Base-by-base conservation (phyloP, 2,329 filamentous ascomycete species). In the Trichophyton benhamiae region DNA sequence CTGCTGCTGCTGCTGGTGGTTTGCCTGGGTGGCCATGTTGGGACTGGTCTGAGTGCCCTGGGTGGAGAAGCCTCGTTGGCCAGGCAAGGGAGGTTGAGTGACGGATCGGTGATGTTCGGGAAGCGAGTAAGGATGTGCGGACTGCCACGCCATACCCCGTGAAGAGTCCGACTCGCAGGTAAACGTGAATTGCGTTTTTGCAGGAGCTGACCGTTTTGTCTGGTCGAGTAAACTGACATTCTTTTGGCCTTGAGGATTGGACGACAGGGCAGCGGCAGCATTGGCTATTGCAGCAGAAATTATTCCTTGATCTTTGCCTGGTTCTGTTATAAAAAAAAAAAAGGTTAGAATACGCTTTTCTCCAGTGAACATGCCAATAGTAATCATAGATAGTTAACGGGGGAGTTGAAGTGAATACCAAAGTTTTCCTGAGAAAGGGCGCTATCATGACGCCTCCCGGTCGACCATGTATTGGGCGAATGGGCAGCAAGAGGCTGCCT, bases 211-310 rank as follows among this genome's bases (percentile, higher is more conserved):
- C 68, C 83, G 86, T 62, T 79, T 79, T 4, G 82, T 77, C 72
- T 89, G 87, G 62, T 89, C 86, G 57, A 95, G 76, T 63, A 91
- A 80, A 72, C 87, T 92, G 65, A 87, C 80, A 73, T 90, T 94
- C 70, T 92, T 88, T 70, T 90, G 86, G 13, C 86, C 87, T 67
- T 79, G 81, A 22, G 75, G 73, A 13, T 80, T 78, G 1, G 83
- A 79, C 13, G 81, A 81, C 65, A 84, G 77, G 25, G 55, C 55
- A 67, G 86, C 88, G 63, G 87, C 89, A 30, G 91, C 90, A 71
- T 90, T 95, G 63, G 91, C 91, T 69, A 96, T 96, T 55, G 92
- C 91, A 67, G 83, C 87, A 27, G 91, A 95, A 65, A 96, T 96
- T 71, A 96, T 96, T 61, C 91, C 91, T 75, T 87, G 84, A 68